Evolutionary conservation across 805 yeast genomes (phyloP).

Genomic region (Lipomyces yamanashiensis): DNA sequence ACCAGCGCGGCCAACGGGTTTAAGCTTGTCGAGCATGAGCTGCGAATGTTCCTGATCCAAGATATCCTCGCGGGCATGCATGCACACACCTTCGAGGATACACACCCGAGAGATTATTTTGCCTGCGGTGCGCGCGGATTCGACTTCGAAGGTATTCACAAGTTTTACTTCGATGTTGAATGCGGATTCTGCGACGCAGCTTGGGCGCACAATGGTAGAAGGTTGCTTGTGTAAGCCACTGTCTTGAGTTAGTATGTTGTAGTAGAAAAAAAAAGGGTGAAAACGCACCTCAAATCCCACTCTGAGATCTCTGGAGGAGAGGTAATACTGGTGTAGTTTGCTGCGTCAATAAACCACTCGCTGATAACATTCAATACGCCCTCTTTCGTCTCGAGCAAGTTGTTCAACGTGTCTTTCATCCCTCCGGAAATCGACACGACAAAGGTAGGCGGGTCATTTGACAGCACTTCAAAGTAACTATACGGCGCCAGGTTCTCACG

Average conservation of each 20-base stretch:
- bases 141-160: slow-evolving; percentile 52
- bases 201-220: slow-evolving; percentile 55
- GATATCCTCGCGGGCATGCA: slow-evolving; percentile 63
- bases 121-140: slow-evolving; percentile 42
- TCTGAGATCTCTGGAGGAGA: slow-evolving; percentile 59
- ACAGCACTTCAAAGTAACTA: slow-evolving; percentile 56
- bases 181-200: slow-evolving; percentile 65
- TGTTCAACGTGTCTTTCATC: slow-evolving; percentile 56
- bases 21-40: slow-evolving; percentile 54
- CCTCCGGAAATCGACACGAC: slow-evolving; percentile 53
- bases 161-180: slow-evolving; percentile 61
- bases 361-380: slow-evolving; percentile 60
- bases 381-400: slow-evolving; percentile 58
- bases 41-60: slow-evolving; percentile 48
- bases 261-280: not conserved
- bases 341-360: slow-evolving; percentile 70
- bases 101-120: slow-evolving; percentile 48
- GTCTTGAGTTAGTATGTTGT: slow-evolving; percentile 30
- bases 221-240: slow-evolving; percentile 56
- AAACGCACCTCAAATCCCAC: slow-evolving; percentile 49
- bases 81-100: slow-evolving; percentile 60
- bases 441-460: slow-evolving; percentile 64
- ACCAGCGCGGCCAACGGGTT: slow-evolving; percentile 62
- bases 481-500: slow-evolving; percentile 62
- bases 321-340: slow-evolving; percentile 55